Evolutionary conservation across 352 stramenopile species (phyloP).

Genomic region (Globisporangium uncinulatum): DNA sequence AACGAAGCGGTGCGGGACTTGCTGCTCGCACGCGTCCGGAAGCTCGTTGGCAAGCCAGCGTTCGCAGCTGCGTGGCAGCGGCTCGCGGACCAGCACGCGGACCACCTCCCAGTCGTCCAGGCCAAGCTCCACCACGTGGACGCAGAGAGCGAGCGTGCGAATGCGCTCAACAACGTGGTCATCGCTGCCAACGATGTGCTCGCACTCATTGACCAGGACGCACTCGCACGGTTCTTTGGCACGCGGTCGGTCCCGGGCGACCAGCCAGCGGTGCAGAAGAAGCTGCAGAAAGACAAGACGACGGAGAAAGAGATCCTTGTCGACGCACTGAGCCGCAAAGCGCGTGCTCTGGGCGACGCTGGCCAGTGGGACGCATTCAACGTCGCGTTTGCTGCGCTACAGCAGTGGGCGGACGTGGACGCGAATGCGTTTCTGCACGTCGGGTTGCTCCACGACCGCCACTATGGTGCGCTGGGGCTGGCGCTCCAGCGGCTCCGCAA

Average conservation of each 20-base stretch:
- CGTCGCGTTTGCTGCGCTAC: constrained; percentile 36
- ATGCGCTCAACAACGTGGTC: constrained; percentile 44
- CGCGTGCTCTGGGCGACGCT: constrained; percentile 61
- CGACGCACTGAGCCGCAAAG: constrained; percentile 61
- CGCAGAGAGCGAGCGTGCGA: constrained; percentile 38
- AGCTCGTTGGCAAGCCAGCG: constrained; percentile 59
- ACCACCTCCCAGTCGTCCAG: constrained; percentile 56
- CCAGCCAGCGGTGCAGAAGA: constrained; percentile 45
- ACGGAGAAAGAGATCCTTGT: constrained; percentile 59
- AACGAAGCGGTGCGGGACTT: constrained; percentile 74
- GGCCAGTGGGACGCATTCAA: constrained; percentile 54
- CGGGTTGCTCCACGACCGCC: constrained; percentile 52
- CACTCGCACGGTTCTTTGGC: constrained; percentile 70
- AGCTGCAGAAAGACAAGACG: constrained; percentile 74
- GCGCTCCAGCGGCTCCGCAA: constrained; percentile 70
- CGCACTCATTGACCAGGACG: constrained; percentile 49
- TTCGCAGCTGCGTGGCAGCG: constrained; percentile 50
- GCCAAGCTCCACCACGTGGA: constrained; percentile 73
- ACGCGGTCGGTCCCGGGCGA: constrained; percentile 51
- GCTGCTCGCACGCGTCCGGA: constrained; percentile 55
- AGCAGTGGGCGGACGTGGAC: constrained; percentile 78
- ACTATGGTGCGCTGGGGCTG: constrained; percentile 35
- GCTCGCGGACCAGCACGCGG: constrained; percentile 47
- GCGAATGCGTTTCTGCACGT: constrained; percentile 48
- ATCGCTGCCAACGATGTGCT: constrained; percentile 53